phyloP scores from a whole-genome alignment of 495 filamentous ascomycete genomes.

The Annulohypoxylon nitens region DNA sequence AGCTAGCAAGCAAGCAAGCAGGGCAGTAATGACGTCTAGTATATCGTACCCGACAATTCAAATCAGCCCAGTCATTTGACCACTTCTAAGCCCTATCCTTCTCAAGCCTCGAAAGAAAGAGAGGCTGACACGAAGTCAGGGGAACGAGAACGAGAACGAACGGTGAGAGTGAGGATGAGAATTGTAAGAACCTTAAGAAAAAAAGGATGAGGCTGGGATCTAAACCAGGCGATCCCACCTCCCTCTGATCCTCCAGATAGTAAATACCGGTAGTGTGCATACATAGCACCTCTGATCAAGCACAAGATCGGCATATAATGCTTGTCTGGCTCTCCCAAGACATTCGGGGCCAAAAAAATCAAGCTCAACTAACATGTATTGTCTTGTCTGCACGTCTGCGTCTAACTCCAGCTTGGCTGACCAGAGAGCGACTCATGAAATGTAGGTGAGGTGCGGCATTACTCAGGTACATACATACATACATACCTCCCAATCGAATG shows the following conservation, averaged over 20 bases:
- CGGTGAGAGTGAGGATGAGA: not conserved
- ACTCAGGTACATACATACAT: slow-evolving; percentile 15
- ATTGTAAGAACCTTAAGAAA: not conserved
- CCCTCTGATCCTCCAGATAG: not conserved
- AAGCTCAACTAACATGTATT: not conserved
- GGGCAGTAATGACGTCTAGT: not conserved
- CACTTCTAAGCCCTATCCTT: not conserved
- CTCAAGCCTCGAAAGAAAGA: not conserved
- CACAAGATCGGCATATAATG: slow-evolving; percentile 6
- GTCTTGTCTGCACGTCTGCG: slow-evolving; percentile 1
- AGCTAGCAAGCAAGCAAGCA: not conserved
- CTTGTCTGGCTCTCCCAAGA: not conserved
- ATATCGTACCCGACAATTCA: not conserved
- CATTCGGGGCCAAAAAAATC: slow-evolving; percentile 25
- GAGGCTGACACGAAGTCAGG: not conserved
- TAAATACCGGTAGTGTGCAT: not conserved
- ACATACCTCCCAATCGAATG: not conserved
- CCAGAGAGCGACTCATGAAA: not conserved
- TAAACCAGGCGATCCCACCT: not conserved
- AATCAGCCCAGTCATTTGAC: not conserved
- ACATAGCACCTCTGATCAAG: not conserved
- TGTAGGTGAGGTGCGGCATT: slow-evolving; percentile 20
- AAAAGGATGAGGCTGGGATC: slow-evolving; percentile 18
- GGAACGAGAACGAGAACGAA: slow-evolving; percentile 1
- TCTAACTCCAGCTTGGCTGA: slow-evolving; percentile 4